phyloP scores from a whole-genome alignment of 2,329 filamentous ascomycete genomes.

The Penicillium psychrosexuale region DNA sequence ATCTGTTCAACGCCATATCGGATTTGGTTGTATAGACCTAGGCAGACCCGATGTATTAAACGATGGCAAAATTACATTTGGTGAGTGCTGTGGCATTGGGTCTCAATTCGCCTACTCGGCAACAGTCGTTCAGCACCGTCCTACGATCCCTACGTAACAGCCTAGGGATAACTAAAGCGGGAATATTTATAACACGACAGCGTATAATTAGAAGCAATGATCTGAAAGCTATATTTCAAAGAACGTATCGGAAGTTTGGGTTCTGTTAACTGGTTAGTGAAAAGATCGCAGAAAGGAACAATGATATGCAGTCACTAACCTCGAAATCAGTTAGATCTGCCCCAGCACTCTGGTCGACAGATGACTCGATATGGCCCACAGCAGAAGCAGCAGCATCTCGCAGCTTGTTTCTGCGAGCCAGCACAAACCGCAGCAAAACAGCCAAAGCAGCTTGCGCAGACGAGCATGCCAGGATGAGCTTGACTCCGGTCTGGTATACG shows the following conservation, averaged over 20 bases:
- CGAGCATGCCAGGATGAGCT: constrained; percentile 45
- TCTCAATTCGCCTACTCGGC: no score
- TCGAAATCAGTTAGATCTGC: constrained; percentile 31
- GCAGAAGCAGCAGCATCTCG: constrained; percentile 12
- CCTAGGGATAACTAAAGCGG: no score
- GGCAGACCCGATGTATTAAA: no score
- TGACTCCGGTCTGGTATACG: constrained; percentile 52
- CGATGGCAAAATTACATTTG: no score
- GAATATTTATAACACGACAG: neutral
- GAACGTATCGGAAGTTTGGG: constrained; percentile 33
- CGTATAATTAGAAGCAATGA: neutral
- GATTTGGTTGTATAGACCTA: no score
- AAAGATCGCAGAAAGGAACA: neutral
- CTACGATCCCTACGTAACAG: neutral
- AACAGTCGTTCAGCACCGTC: neutral
- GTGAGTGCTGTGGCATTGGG: no score
- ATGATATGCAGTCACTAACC: constrained; percentile 9
- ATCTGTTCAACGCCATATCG: no score
- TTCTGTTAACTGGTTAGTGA: constrained; percentile 14
- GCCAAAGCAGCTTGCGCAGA: constrained; percentile 21
- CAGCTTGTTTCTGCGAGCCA: constrained; percentile 20
- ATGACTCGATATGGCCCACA: neutral
- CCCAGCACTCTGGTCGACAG: constrained; percentile 13
- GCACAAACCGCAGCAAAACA: constrained; percentile 16
- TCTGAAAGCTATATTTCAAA: constrained; percentile 23